These are phyloP conservation scores for Vitis labrusca DNA, from an alignment of 164 flowering plant species.

Conservation along the genomic window DNA sequence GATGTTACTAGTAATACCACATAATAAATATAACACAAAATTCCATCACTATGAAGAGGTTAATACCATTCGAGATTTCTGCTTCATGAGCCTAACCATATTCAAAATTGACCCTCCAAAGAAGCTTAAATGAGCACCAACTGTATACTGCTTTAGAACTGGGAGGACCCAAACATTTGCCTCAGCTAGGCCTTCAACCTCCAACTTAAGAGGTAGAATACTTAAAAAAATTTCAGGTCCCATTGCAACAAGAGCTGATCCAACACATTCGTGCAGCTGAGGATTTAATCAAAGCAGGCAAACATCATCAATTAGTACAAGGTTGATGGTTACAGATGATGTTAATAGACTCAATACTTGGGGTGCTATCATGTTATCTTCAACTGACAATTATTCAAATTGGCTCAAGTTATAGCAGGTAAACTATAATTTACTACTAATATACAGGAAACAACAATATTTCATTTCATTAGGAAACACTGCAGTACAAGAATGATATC, in stretches of 20 bases:
- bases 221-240: conserved; percentile 76
- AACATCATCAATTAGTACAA: conserved; percentile 4
- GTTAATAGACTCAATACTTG: not conserved
- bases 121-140: conserved; percentile 77
- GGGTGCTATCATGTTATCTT: not conserved
- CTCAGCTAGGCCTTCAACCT: conserved; percentile 60
- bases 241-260: conserved; percentile 88
- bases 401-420: not conserved
- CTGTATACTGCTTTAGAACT: conserved; percentile 74
- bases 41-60: not conserved
- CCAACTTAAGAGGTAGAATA: conserved; percentile 77
- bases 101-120: conserved; percentile 57
- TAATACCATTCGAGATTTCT: conserved; percentile 64
- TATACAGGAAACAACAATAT: not conserved
- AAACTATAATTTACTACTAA: not conserved
- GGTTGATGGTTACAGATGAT: not conserved
- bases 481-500: too few species aligned
- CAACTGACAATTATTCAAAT: not conserved
- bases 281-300: conserved; percentile 3
- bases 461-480: not conserved
- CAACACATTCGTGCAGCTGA: conserved; percentile 91
- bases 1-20: conserved; percentile 5
- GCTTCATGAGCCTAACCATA: conserved; percentile 40
- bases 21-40: not conserved
- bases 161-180: conserved; percentile 88